Percentiles rank a stretch among this genome's conserved stretches.
phyloP scores from a whole-genome alignment of 768 basidiomycete species.

The Saitozyma sp. region DNA sequence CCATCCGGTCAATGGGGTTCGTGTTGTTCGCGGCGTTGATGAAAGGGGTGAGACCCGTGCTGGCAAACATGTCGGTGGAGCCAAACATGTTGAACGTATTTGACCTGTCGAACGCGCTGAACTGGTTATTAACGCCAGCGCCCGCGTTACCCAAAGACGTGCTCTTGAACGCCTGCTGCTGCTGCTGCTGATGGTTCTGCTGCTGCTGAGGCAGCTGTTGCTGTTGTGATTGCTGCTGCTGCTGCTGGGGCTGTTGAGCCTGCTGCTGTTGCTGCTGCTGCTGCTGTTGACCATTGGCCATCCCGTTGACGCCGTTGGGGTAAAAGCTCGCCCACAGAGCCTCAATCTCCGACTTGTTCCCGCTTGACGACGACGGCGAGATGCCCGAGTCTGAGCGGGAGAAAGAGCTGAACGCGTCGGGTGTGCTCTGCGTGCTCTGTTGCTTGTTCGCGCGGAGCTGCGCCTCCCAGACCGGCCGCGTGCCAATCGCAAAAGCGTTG shows the following conservation, averaged over 20 bases:
- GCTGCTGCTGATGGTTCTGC: conserved; percentile 6
- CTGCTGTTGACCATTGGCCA: conserved; percentile 2
- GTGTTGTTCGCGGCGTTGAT: conserved; percentile 2
- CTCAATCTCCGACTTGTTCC: conserved; percentile 35
- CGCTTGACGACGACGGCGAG: conserved; percentile 13
- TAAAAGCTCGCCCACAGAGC: conserved; percentile 45
- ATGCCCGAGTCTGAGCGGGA: conserved; percentile 1
- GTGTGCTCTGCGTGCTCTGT: not conserved
- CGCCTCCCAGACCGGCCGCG: conserved; percentile 9
- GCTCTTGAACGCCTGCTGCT: no score
- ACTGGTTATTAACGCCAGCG: not conserved
- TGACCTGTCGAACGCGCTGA: not conserved
- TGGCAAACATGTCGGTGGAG: not conserved
- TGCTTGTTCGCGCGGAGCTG: conserved; percentile 3
- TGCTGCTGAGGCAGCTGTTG: not conserved
- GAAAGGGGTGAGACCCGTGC: not conserved
- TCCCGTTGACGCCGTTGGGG: conserved; percentile 22
- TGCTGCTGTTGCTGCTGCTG: conserved; percentile 4
- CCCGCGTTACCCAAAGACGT: not conserved
- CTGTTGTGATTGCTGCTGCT: not conserved
- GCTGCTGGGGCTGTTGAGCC: conserved; percentile 3
- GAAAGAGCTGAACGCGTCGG: not conserved
- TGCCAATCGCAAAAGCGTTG: conserved; percentile 26
- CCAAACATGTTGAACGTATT: not conserved
- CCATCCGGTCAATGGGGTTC: conserved; percentile 13